A percentile compares a stretch with the other conserved stretches of the same genome.
Evolutionary conservation across 108 stramenopile species (phyloP).

Genomic region (Conticribra guillardii): DNA sequence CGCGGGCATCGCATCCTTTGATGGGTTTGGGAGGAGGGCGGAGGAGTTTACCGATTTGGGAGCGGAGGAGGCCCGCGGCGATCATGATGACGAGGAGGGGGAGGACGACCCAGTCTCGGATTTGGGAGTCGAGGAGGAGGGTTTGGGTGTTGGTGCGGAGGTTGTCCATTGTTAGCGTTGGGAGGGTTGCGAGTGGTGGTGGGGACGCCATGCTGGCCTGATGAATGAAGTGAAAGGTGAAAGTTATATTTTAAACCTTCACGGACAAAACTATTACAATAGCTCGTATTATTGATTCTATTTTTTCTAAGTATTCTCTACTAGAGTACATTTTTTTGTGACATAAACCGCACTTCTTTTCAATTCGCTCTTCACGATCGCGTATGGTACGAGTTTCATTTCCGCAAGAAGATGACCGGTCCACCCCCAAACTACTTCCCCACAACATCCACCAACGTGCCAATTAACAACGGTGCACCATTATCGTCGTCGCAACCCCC

Average conservation of each 20-base stretch:
- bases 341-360: too few species aligned
- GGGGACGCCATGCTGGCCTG: neutral
- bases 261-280: neutral
- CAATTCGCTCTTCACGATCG: too few species aligned
- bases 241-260: neutral
- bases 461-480: too few species aligned
- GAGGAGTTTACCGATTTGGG: slow-evolving; percentile 44
- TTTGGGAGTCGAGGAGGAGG: slow-evolving; percentile 47
- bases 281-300: too few species aligned
- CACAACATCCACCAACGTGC: too few species aligned
- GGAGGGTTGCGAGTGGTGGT: neutral
- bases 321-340: too few species aligned
- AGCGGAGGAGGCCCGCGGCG: slow-evolving; percentile 44
- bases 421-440: too few species aligned
- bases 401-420: too few species aligned
- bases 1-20: slow-evolving; percentile 19
- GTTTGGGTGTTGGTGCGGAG: slow-evolving; percentile 20
- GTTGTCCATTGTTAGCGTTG: neutral
- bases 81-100: slow-evolving; percentile 60
- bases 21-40: slow-evolving; percentile 28
- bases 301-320: too few species aligned
- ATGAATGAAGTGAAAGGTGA: too few species aligned
- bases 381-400: too few species aligned
- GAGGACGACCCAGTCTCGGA: slow-evolving; percentile 55
- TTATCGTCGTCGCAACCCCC: too few species aligned